Conservation (phyloP, 768 basidiomycete species). For the Boletus vermiculosoides region DNA sequence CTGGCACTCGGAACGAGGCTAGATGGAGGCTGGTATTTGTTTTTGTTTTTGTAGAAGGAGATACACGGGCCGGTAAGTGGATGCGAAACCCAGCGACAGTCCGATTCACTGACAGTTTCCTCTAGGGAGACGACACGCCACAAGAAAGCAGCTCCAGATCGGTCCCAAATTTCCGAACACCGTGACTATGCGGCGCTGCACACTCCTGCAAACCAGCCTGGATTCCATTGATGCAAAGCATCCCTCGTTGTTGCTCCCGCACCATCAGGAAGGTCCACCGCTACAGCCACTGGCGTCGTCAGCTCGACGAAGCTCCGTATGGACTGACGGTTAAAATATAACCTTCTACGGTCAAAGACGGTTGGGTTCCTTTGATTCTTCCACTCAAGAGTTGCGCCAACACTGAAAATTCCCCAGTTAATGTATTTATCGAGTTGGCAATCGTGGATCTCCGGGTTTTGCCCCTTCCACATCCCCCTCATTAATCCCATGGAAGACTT, state of each 20-base stretch:
- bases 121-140: constrained; percentile 1
- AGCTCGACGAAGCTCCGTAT: background rate
- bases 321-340: background rate
- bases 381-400: background rate
- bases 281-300: constrained; percentile 2
- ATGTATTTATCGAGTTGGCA: background rate
- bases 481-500: background rate
- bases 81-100: constrained; percentile 22
- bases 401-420: background rate
- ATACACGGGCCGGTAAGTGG: background rate
- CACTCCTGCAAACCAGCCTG: background rate
- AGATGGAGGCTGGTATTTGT: constrained; percentile 15
- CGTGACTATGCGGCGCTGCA: background rate
- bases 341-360: background rate
- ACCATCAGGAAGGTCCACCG: constrained; percentile 1
- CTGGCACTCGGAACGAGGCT: constrained; percentile 1
- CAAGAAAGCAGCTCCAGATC: constrained; percentile 1
- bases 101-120: constrained; percentile 15
- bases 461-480: background rate
- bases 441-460: background rate
- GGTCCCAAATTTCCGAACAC: background rate
- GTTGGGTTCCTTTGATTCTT: background rate
- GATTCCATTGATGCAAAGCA: background rate
- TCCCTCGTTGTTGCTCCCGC: background rate
- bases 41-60: constrained; percentile 17